A percentile compares a stretch with the other conserved stretches of the same genome.
phyloP scores from a whole-genome alignment of 2,329 filamentous ascomycete genomes.

The Sporothrix dimorphospora region DNA sequence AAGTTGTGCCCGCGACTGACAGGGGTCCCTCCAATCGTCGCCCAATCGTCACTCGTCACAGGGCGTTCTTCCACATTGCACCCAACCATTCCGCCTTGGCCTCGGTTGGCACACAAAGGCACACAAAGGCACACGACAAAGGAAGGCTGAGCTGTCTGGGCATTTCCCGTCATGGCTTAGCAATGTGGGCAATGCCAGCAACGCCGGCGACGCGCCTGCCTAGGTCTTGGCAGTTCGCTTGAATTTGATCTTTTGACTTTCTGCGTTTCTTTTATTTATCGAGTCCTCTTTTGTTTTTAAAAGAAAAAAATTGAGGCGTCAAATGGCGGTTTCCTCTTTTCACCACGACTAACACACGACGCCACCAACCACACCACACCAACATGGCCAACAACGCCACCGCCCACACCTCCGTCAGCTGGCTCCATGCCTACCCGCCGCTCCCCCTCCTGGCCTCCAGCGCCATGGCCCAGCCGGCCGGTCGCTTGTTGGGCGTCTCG shows the following conservation, averaged over 20 bases:
- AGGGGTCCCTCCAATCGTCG: background rate
- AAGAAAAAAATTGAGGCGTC: too few species aligned
- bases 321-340: too few species aligned
- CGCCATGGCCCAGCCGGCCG: conserved; percentile 28
- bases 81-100: background rate
- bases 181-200: background rate
- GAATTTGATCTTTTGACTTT: too few species aligned
- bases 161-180: background rate
- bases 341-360: too few species aligned
- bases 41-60: background rate
- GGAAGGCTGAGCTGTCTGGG: background rate
- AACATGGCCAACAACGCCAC: background rate
- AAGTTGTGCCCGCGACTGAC: background rate
- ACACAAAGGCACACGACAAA: background rate
- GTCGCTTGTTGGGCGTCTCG: conserved; percentile 14
- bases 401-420: background rate
- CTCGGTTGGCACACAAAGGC: background rate
- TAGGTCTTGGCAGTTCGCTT: background rate
- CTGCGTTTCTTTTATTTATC: too few species aligned
- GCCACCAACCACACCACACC: too few species aligned
- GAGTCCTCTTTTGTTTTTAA: too few species aligned
- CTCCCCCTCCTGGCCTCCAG: conserved; percentile 20
- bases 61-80: background rate
- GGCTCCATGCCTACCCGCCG: conserved; percentile 24
- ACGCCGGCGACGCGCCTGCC: background rate